Evolutionary conservation across 176 grass and related monocot genomes (phyloP).

Genomic region (Carex pumila): DNA sequence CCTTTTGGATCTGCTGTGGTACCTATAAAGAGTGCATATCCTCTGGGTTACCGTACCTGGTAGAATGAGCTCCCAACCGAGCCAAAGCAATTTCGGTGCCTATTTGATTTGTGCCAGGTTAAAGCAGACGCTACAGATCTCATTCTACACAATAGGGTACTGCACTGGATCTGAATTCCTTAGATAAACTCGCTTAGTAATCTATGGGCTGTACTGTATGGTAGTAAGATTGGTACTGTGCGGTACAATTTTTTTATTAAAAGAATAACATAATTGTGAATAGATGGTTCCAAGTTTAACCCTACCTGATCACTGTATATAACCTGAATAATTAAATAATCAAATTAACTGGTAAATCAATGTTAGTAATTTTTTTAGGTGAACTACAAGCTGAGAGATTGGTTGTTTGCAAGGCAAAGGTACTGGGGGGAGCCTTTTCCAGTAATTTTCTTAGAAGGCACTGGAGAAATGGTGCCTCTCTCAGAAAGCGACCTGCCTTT

Average conservation of each 20-base stretch:
- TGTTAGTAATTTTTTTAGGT: constrained; percentile 35
- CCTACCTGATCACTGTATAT: neutral
- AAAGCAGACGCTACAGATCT: too few relatives aligned
- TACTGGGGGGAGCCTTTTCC: constrained; percentile 99
- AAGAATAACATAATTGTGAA: neutral
- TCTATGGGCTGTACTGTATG: neutral
- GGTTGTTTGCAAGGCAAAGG: constrained; percentile 92
- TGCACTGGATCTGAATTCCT: too few relatives aligned
- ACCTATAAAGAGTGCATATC: neutral
- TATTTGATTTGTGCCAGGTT: too few relatives aligned
- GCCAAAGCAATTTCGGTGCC: too few relatives aligned
- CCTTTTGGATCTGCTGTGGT: neutral
- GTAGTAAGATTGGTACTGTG: neutral
- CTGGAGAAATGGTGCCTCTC: constrained; percentile 64
- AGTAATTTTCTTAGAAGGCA: constrained; percentile 68
- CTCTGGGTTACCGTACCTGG: too few relatives aligned
- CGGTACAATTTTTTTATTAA: neutral
- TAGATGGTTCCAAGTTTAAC: neutral
- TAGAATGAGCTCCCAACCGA: too few relatives aligned
- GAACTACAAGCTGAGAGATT: constrained; percentile 98
- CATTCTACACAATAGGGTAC: too few relatives aligned
- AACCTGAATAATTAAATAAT: neutral
- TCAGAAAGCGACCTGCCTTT: constrained; percentile 70
- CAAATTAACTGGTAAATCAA: constrained; percentile 1
- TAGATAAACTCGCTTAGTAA: neutral